These are phyloP conservation scores for Globisporangium viniferum DNA, from an alignment of 352 stramenopile genomes.

Conservation along the genomic window DNA sequence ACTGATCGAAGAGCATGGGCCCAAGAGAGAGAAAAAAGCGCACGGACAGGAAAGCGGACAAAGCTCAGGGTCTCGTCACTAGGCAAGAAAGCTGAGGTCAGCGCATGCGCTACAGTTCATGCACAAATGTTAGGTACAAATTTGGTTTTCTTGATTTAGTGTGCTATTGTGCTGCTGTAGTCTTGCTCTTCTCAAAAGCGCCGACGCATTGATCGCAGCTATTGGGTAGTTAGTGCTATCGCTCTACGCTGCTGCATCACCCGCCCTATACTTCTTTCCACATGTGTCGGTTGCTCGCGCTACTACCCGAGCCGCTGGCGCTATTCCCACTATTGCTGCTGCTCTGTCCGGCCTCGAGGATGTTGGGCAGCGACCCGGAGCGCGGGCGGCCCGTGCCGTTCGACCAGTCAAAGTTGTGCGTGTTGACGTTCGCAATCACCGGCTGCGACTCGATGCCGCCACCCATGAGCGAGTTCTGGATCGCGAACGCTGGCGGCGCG, in stretches of 20 bases:
- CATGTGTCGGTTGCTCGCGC: slow-evolving; percentile 15
- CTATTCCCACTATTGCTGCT: neutral
- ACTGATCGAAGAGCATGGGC: neutral
- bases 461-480: slow-evolving; percentile 82
- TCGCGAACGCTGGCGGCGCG: slow-evolving; percentile 51
- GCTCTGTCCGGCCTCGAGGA: slow-evolving; percentile 16
- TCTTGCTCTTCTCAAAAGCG: neutral
- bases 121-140: neutral
- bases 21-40: neutral
- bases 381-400: slow-evolving; percentile 32
- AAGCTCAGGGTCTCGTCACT: neutral
- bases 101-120: neutral
- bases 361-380: slow-evolving; percentile 36
- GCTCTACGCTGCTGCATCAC: neutral
- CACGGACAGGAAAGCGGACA: neutral
- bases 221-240: neutral
- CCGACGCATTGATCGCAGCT: neutral
- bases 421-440: slow-evolving; percentile 72
- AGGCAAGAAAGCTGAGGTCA: neutral
- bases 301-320: neutral
- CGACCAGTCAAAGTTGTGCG: slow-evolving; percentile 82
- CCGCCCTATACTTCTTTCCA: slow-evolving; percentile 34
- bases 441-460: slow-evolving; percentile 76
- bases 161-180: neutral
- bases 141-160: neutral